These are phyloP conservation scores for Cytospora schulzeri DNA, from an alignment of 2,329 filamentous ascomycete genomes.

Conservation along the genomic window DNA sequence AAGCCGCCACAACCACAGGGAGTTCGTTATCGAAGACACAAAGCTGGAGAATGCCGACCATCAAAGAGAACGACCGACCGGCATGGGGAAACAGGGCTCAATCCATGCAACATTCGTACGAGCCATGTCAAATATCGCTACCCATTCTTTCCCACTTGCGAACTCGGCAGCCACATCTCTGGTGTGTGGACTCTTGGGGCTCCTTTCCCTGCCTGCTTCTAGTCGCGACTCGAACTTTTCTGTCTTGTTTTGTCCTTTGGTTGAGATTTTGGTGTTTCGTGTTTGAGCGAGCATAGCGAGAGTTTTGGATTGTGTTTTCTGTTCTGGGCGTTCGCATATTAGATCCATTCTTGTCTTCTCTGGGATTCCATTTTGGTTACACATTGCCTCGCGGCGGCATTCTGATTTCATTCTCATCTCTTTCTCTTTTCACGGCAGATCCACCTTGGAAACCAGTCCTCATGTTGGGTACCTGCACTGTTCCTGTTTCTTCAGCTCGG, in stretches of 20 bases:
- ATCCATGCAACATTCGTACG: conserved; percentile 11
- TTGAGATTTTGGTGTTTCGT: conserved; percentile 19
- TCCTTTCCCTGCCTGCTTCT: conserved; percentile 15
- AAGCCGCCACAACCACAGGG: conserved; percentile 22
- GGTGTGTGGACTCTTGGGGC: background rate
- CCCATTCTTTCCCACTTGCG: conserved; percentile 1
- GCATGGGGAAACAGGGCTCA: too few relatives aligned
- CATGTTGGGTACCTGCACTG: background rate
- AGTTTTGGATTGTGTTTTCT: conserved; percentile 6
- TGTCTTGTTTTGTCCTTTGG: conserved; percentile 9
- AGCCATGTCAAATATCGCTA: conserved; percentile 4
- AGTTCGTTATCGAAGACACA: conserved; percentile 26
- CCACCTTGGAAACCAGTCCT: background rate
- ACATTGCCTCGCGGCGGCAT: conserved; percentile 26
- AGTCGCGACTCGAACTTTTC: conserved; percentile 5
- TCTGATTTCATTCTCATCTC: conserved; percentile 4
- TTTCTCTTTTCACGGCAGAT: conserved; percentile 5
- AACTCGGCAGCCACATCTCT: conserved; percentile 14
- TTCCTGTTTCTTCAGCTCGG: background rate
- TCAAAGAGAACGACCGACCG: conserved; percentile 1
- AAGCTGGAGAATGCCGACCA: conserved; percentile 2
- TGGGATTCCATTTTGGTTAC: conserved; percentile 16
- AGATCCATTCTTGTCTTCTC: conserved; percentile 13
- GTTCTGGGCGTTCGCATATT: conserved; percentile 23
- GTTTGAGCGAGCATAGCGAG: conserved; percentile 26